These are phyloP conservation scores for Dictyophora rubrovolvata DNA, from an alignment of 768 basidiomycete genomes.

Conservation along the genomic window DNA sequence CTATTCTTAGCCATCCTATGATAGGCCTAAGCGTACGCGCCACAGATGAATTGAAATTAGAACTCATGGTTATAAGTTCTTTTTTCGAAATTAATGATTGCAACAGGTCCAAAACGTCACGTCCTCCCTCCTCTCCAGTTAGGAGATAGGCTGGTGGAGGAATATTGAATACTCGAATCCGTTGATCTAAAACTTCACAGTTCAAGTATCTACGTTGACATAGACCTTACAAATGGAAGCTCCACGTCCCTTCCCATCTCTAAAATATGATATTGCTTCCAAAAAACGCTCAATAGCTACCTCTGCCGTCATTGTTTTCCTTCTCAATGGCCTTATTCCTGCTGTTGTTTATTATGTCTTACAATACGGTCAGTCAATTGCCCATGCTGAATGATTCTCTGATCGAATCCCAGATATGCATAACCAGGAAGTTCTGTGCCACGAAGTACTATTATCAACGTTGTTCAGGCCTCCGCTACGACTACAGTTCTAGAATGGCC, in stretches of 20 bases:
- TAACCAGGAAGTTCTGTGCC: not conserved
- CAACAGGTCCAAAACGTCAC: too few species aligned
- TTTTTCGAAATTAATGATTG: too few species aligned
- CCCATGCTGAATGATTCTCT: not conserved
- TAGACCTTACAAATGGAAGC: not conserved
- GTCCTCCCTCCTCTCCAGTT: too few species aligned
- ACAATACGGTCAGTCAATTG: not conserved
- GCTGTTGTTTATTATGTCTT: not conserved
- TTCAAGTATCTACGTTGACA: too few species aligned
- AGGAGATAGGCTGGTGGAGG: too few species aligned
- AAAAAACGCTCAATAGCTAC: conserved; percentile 1
- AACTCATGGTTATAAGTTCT: too few species aligned
- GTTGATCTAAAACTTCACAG: too few species aligned
- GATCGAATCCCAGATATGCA: not conserved
- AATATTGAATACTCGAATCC: too few species aligned
- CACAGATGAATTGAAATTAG: too few species aligned
- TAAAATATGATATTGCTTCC: conserved; percentile 3
- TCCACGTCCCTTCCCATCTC: not conserved
- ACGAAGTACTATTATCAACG: not conserved
- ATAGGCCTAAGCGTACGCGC: too few species aligned
- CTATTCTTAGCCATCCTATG: too few species aligned
- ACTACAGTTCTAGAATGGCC: conserved; percentile 1
- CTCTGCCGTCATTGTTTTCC: not conserved
- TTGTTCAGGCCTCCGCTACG: not conserved
- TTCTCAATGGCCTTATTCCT: not conserved